phyloP scores from a whole-genome alignment of 2,329 filamentous ascomycete species.

The Davidsoniella neocaledoniae region DNA sequence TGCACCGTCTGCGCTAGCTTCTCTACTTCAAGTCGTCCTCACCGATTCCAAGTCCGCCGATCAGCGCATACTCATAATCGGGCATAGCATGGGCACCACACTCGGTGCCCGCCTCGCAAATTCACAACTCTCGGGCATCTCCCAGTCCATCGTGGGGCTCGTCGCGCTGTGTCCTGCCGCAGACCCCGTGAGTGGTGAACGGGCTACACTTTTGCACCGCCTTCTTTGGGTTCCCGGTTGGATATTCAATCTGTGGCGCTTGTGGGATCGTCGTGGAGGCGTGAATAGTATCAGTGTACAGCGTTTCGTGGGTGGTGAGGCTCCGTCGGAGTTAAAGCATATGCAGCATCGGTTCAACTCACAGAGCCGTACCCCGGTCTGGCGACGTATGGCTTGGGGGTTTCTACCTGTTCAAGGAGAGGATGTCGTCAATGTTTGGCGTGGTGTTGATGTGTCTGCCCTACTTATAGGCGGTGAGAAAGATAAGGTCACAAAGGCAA shows the following conservation, averaged over 20 bases:
- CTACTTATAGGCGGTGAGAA: constrained; percentile 63
- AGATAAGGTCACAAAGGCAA: constrained; percentile 59
- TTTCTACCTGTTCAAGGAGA: constrained; percentile 36
- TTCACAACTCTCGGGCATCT: constrained; percentile 37
- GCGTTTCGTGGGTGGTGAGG: constrained; percentile 54
- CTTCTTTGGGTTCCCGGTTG: constrained; percentile 52
- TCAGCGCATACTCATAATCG: constrained; percentile 65
- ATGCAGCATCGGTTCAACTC: constrained; percentile 62
- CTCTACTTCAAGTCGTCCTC: constrained; percentile 60
- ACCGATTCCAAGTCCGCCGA: constrained; percentile 51
- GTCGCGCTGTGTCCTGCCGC: constrained; percentile 69
- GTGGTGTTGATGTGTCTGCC: constrained; percentile 52
- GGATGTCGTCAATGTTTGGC: constrained; percentile 49
- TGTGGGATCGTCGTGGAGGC: constrained; percentile 66
- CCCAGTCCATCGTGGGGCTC: constrained; percentile 21
- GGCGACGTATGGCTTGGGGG: constrained; percentile 65
- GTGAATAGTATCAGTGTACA: constrained; percentile 59
- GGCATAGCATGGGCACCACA: constrained; percentile 80
- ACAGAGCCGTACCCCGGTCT: constrained; percentile 69
- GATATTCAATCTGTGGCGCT: constrained; percentile 60
- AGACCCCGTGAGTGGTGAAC: constrained; percentile 38
- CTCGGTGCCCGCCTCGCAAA: constrained; percentile 54
- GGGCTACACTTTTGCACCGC: constrained; percentile 28
- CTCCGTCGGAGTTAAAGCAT: constrained; percentile 47
- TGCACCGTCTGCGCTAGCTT: constrained; percentile 54